Evolutionary conservation across 495 filamentous ascomycete genomes (phyloP), one percentile per base, ranked within the genome.

Genomic region (Letharia lupina): DNA sequence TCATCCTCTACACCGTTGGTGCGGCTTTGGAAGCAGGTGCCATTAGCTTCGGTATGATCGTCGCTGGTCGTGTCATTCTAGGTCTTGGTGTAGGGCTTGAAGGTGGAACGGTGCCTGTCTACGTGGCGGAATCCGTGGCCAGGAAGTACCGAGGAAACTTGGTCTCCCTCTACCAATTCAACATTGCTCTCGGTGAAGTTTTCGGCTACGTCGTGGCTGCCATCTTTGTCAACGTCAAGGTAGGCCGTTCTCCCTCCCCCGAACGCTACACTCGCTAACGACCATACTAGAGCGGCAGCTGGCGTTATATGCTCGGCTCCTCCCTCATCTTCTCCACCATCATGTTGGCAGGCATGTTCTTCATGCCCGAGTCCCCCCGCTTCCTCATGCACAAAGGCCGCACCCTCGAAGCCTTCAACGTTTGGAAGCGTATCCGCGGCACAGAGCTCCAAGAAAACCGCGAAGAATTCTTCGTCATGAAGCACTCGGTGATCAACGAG

Each of bases 301-400:
- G 85, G 85, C 78, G 84, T 39, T 87, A 82, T 67, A 86, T 87
- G 64, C 79, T 87, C n/a, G 85, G 85, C 10, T 84, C 82, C 3
- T 86, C 84, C 0, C 75, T 86, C n/a, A 70, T 87, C 63, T 86
- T 86, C 73, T 85, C 83, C 4, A 86, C 83, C 41, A 83, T 87
- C 70, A 81, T 85, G 73, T 68, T 82, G 12, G 74, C 79, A 15
- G 83, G 82, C 61, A 84, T 85, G 80, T 66, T 84, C n/a, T 84
- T 84, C 74, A 78, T 84, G 65, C 83, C 83, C 28, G 83, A 85
- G 67, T 78, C 75, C 15, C 83, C 83, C 10, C 82, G 83, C 58
- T 86, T 77, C 70, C 73, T 84, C 40, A 83, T 86, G 80, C 80
- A 82, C 77, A 84, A 83, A 70, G 75, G 75, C 47, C 68, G 68